Evolutionary conservation across 2,329 filamentous ascomycete species (phyloP).

Genomic region (Phialemoniopsis sp.): DNA sequence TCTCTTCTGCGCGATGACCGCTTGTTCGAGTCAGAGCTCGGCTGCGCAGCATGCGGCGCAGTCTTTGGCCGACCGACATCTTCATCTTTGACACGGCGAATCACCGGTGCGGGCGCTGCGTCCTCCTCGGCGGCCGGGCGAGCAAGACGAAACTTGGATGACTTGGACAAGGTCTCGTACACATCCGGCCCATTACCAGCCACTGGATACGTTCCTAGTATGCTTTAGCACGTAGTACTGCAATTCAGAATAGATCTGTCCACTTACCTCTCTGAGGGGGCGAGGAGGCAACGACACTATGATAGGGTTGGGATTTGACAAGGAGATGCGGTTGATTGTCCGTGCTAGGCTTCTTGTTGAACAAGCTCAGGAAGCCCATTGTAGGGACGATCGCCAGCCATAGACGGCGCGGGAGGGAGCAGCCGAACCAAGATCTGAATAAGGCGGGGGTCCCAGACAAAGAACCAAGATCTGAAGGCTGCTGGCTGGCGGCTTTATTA

Average conservation of each 20-base stretch:
- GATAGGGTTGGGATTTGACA: constrained; percentile 14
- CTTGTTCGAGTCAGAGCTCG: constrained; percentile 8
- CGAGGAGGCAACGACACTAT: constrained; percentile 8
- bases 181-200: constrained; percentile 33
- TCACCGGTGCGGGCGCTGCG: constrained; percentile 20
- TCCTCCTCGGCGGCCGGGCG: constrained; percentile 12
- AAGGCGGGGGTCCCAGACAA: neutral
- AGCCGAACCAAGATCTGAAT: too few species aligned
- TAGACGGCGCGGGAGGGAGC: constrained; percentile 3
- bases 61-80: constrained; percentile 28
- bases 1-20: constrained; percentile 7
- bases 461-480: neutral
- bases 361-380: constrained; percentile 26
- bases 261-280: constrained; percentile 16
- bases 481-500: too few species aligned
- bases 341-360: constrained; percentile 15
- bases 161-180: constrained; percentile 27
- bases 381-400: constrained; percentile 7
- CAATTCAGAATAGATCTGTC: neutral
- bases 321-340: constrained; percentile 10
- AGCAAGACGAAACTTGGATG: constrained; percentile 19
- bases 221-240: constrained; percentile 3
- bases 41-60: constrained; percentile 18
- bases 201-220: constrained; percentile 31
- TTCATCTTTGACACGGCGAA: constrained; percentile 22